A percentile compares a stretch with the other conserved stretches of the same genome.
Evolutionary conservation across 345 rosid species (phyloP).

Genomic region (Dipteronia sinensis): DNA sequence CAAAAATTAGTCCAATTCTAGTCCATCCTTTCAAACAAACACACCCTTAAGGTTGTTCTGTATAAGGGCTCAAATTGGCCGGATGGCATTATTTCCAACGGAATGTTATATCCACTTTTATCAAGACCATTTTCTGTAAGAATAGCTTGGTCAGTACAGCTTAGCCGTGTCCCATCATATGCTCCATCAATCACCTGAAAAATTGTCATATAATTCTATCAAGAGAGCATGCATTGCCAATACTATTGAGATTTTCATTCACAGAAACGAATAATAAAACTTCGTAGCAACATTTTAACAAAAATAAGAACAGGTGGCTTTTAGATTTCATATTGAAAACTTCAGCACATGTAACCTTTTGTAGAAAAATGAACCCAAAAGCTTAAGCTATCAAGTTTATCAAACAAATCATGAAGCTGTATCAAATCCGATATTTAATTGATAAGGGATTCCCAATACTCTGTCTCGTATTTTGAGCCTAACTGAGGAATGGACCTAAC

Average conservation of each 20-base stretch:
- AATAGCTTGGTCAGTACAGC: slow-evolving; percentile 67
- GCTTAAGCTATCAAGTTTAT: background rate
- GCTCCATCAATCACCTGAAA: slow-evolving; percentile 75
- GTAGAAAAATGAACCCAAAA: background rate
- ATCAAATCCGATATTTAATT: background rate
- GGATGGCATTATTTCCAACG: slow-evolving; percentile 84
- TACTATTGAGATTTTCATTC: slow-evolving; percentile 2
- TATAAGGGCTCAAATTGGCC: slow-evolving; percentile 96
- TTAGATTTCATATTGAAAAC: background rate
- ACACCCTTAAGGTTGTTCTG: slow-evolving; percentile 67
- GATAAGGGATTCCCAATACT: background rate
- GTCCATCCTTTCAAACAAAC: too few relatives aligned
- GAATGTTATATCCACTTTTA: slow-evolving; percentile 68
- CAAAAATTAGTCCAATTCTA: too few relatives aligned
- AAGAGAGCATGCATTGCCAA: background rate
- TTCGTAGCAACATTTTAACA: background rate
- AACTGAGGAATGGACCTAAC: too few relatives aligned
- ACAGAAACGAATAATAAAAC: background rate
- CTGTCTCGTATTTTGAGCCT: background rate
- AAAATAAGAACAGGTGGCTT: background rate
- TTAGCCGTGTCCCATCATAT: slow-evolving; percentile 70
- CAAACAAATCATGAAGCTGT: background rate
- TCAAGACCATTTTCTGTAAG: slow-evolving; percentile 55
- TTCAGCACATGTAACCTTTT: background rate
- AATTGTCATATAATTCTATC: slow-evolving; percentile 2